Evolutionary conservation across 495 filamentous ascomycete species (phyloP), one percentile per base, ranked within the genome.

Genomic region (Tetracladium setigerum): DNA sequence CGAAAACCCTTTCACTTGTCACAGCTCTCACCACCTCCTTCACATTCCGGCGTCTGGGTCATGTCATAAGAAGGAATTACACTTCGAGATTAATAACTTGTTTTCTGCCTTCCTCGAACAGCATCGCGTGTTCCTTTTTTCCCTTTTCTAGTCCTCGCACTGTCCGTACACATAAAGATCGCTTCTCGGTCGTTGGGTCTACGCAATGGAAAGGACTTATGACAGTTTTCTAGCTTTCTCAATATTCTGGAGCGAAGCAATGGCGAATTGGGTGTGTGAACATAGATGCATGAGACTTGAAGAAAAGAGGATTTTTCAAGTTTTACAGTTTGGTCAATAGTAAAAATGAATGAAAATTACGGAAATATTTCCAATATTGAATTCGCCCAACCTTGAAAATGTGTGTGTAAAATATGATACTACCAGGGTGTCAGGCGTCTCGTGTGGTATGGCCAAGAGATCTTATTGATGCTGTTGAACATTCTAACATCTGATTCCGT

Each of bases 41-140:
- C 43, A 18, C 22, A 27, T 27, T 27, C 12, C 22, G 55, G 55
- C 51, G 44, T 31, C 41, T 44, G 38, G 45, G 30, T 55, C 30
- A 41, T 55, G 56, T 54, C 48, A 45, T 41, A 46, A 27, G 22
- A 27, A 27, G 22, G 46, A 41, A 30, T 49, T 36, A 46, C 22
- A 27, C 42, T 53, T 47, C 48, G 53, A 59, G 56, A 55, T 41
- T 59, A 59, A 59, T 59, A 59, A 46, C 49, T 51, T 47, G 54
- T 38, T 47, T 52, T 49, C 39, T 46, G 32, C 19, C 30, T 39
- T 50, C 55, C 39, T 22, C 49, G 48, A 31, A 46, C 43, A 42
- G 54, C 50, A 51, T 60, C 47, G 53, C 44, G 57, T 7, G 22
- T 7, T 3, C 7, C 7, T 27, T 27, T 27, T 27, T 3, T 27